A percentile compares a stretch with the other conserved stretches of the same genome.
phyloP scores from a whole-genome alignment of 208 protist genomes.

The Wallacemonas rigidus region DNA sequence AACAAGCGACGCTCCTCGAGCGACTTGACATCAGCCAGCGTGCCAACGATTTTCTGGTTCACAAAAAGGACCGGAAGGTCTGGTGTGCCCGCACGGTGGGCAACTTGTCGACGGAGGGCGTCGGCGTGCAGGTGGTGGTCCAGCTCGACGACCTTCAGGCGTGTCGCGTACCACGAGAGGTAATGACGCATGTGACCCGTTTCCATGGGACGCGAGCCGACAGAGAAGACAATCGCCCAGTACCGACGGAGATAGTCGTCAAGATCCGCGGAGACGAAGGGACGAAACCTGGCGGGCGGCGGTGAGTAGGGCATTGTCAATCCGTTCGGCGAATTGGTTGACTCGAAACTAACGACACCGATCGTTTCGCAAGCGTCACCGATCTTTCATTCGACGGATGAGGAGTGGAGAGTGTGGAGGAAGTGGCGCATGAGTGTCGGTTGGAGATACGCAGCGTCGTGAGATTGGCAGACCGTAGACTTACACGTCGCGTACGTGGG shows the following conservation, averaged over 20 bases:
- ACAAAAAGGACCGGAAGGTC: constrained; percentile 87
- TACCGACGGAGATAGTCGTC: constrained; percentile 76
- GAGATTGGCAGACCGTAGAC: no score
- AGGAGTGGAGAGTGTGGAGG: no score
- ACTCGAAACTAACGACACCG: no score
- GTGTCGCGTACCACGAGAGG: constrained; percentile 86
- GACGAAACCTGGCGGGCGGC: constrained; percentile 31
- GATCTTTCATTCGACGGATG: no score
- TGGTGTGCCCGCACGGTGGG: constrained; percentile 35
- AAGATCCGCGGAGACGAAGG: constrained; percentile 64
- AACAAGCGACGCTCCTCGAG: constrained; percentile 70
- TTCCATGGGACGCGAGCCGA: constrained; percentile 66
- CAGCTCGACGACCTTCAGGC: constrained; percentile 83
- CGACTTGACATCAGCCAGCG: constrained; percentile 59
- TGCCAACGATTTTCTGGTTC: constrained; percentile 79
- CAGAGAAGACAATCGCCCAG: constrained; percentile 86
- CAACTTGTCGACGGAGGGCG: constrained; percentile 56
- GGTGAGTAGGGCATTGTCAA: background rate
- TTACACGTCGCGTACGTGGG: no score
- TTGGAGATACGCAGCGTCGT: no score
- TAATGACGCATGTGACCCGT: constrained; percentile 89
- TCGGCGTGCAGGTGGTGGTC: constrained; percentile 81
- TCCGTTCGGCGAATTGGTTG: no score
- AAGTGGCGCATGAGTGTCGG: no score
- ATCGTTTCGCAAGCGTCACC: no score